Evolutionary conservation across 1,284 basidiomycete species (phyloP), one percentile per base, ranked within the genome.

Genomic region (Ceraceosorus guamensis): DNA sequence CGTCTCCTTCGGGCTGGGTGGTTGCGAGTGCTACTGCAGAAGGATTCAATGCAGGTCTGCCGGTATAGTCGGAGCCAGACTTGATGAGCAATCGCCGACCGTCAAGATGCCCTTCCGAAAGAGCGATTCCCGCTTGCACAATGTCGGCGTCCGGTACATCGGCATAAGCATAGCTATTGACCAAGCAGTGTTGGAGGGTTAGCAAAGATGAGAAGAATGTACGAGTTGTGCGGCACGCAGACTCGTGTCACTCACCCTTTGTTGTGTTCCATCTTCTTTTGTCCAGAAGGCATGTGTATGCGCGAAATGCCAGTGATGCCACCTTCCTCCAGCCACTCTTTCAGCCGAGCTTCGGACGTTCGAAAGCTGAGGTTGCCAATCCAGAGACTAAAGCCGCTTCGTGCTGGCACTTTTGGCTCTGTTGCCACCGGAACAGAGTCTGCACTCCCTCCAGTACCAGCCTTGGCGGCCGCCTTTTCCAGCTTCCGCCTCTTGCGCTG

Each of bases 21-120:
- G 57, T 41, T 1, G 72, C 61, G 33, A 63, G 51, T 30, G 52
- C 51, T 18, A 58, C 37, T 44, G 60, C 60, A 34, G 53, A 51
- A 30, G 59, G 50, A 44, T 76, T 65, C 31, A 76, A 57, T 3
- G 68, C 67, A 0, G 78, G 78, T 0, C 78, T 63, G 6, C 78
- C 77, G 6, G 58, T 62, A 52, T 68, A 77, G 63, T 71, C 74
- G 56, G 49, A 57, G 85, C 91, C 91, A 63, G 89, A 85, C 81
- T 98, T 98, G 67, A 98, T 96, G 50, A 98, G 83, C 32, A 98
- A 78, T 56, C 86, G 85, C 56, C 95, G 82, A 1, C 93, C 92
- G 45, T 91, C 83, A 6, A 97, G 80, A 46, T 84, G 83, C 35
- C 83, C 81, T 75, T 98, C 93, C 7, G 88, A 89, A 46, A 88